These are phyloP conservation scores for Aphanocladium album DNA, from an alignment of 2,329 filamentous ascomycete species.

Conservation along the genomic window DNA sequence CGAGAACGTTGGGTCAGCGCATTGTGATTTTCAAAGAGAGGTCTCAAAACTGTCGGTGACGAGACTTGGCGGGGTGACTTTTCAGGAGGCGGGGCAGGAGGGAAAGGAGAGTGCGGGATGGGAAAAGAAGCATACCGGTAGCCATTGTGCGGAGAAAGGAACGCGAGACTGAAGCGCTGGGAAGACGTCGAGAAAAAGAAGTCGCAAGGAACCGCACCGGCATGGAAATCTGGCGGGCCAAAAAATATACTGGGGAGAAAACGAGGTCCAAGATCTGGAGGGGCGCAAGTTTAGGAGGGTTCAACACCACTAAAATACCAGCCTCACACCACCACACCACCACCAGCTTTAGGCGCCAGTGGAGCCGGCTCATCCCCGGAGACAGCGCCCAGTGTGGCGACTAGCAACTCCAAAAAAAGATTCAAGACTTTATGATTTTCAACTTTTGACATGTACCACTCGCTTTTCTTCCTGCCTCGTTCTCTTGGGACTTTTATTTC, in stretches of 20 bases:
- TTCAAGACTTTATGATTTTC: neutral
- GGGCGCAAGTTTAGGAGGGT: neutral
- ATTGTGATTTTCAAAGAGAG: too few species aligned
- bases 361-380: constrained; percentile 11
- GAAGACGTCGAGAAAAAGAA: neutral
- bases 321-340: too few species aligned
- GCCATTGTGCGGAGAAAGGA: constrained; percentile 1
- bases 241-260: neutral
- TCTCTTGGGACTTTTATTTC: too few species aligned
- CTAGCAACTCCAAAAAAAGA: neutral
- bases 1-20: neutral
- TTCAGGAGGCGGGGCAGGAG: neutral
- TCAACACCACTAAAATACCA: neutral
- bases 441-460: neutral
- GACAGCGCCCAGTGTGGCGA: constrained; percentile 1
- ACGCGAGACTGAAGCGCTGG: neutral
- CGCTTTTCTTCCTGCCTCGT: too few species aligned
- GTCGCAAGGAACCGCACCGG: neutral
- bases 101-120: neutral
- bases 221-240: constrained; percentile 4
- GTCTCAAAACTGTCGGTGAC: constrained; percentile 6
- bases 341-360: neutral
- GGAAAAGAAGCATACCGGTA: neutral
- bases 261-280: neutral
- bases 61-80: neutral